Conservation (phyloP, 192 early-diverging fungal genomes). For the Podila epigama region DNA sequence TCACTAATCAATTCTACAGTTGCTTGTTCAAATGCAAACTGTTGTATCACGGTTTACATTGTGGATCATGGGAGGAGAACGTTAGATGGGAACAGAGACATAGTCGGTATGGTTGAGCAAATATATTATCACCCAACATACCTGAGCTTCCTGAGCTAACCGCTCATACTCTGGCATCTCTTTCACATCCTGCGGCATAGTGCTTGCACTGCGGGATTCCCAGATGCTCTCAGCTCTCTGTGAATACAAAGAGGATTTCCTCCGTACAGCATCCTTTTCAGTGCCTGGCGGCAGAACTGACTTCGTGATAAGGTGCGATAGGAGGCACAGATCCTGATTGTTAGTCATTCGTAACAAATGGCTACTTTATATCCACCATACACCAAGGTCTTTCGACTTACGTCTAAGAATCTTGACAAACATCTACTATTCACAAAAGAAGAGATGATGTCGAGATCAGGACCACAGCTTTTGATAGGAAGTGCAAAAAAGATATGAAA, state of each 20-base stretch:
- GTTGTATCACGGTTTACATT: neutral
- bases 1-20: slow-evolving; percentile 44
- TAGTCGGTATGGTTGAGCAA: too few relatives aligned
- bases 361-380: neutral
- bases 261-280: slow-evolving; percentile 18
- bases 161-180: slow-evolving; percentile 26
- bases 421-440: neutral
- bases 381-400: neutral
- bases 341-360: neutral
- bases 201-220: slow-evolving; percentile 39
- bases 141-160: slow-evolving; percentile 43
- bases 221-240: slow-evolving; percentile 31
- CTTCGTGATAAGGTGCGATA: neutral
- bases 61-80: too few relatives aligned
- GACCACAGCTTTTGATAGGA: neutral
- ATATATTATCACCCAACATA: neutral
- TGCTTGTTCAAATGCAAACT: slow-evolving; percentile 46
- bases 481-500: neutral
- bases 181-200: slow-evolving; percentile 24
- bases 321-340: neutral
- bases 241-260: slow-evolving; percentile 25
- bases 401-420: slow-evolving; percentile 31
- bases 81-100: too few relatives aligned
- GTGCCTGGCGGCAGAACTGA: slow-evolving; percentile 30
- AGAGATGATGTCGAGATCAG: neutral